phyloP scores from a whole-genome alignment of 108 stramenopile species.

The Parietichytrium sp. region DNA sequence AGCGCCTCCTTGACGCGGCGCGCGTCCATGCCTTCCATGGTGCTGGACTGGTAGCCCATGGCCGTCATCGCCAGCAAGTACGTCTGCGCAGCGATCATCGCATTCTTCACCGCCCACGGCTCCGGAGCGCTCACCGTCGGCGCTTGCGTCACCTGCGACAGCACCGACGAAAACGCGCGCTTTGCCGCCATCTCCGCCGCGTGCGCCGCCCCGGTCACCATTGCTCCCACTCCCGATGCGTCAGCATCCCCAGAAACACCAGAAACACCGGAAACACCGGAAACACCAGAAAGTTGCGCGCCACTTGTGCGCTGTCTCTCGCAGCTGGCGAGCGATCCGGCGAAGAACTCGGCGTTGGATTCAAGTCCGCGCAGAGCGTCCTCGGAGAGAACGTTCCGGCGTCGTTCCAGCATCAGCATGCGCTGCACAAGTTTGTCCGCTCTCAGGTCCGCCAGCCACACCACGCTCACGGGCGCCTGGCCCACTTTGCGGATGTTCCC shows the following conservation, averaged over 20 bases:
- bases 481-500: slow-evolving; percentile 3
- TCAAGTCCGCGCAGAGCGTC: slow-evolving; percentile 12
- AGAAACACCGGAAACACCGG: background rate
- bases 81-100: slow-evolving; percentile 55
- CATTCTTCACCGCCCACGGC: slow-evolving; percentile 55
- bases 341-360: background rate
- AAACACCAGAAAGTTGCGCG: background rate
- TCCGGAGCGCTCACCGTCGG: slow-evolving; percentile 29
- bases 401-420: slow-evolving; percentile 36
- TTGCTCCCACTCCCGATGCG: background rate
- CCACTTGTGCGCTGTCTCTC: background rate
- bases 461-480: slow-evolving; percentile 49
- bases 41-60: slow-evolving; percentile 39
- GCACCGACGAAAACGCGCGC: background rate
- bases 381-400: slow-evolving; percentile 38
- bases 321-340: background rate
- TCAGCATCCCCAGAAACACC: background rate
- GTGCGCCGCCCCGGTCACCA: background rate
- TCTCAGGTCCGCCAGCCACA: slow-evolving; percentile 54
- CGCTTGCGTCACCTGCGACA: slow-evolving; percentile 11
- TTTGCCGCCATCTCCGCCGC: slow-evolving; percentile 1
- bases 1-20: slow-evolving; percentile 9
- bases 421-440: background rate
- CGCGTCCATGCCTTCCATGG: slow-evolving; percentile 42
- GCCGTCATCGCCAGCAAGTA: slow-evolving; percentile 53